phyloP scores from a whole-genome alignment of 805 yeast species.

The Lipomyces kockii region DNA sequence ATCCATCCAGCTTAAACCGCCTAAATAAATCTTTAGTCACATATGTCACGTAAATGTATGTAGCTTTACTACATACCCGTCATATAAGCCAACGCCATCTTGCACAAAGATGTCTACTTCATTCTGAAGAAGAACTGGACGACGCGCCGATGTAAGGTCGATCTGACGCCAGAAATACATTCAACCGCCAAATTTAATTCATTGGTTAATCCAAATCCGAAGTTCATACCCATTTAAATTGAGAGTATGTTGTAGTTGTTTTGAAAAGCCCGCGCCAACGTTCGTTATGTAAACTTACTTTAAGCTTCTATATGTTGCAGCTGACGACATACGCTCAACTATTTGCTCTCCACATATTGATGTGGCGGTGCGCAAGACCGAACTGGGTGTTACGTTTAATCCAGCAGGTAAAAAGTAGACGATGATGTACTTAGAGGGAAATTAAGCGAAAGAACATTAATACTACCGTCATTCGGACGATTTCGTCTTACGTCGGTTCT shows the following conservation, averaged over 20 bases:
- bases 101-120: constrained; percentile 62
- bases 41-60: neutral
- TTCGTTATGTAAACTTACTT: neutral
- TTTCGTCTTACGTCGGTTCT: no score
- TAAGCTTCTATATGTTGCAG: neutral
- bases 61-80: constrained; percentile 48
- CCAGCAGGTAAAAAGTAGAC: no score
- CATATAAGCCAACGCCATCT: constrained; percentile 72
- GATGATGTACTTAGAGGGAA: no score
- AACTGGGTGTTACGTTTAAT: no score
- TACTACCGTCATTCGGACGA: no score
- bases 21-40: constrained; percentile 41
- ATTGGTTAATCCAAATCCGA: neutral
- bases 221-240: neutral
- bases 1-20: constrained; percentile 60
- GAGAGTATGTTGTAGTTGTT: neutral
- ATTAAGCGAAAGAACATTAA: no score
- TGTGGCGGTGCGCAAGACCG: no score
- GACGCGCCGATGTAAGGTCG: constrained; percentile 43
- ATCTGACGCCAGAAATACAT: constrained; percentile 41
- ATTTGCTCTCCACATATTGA: no score
- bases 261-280: no score
- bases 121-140: constrained; percentile 43
- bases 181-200: neutral
- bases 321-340: no score